phyloP scores from a whole-genome alignment of 1,284 basidiomycete genomes.

The Tausonia pullulans region DNA sequence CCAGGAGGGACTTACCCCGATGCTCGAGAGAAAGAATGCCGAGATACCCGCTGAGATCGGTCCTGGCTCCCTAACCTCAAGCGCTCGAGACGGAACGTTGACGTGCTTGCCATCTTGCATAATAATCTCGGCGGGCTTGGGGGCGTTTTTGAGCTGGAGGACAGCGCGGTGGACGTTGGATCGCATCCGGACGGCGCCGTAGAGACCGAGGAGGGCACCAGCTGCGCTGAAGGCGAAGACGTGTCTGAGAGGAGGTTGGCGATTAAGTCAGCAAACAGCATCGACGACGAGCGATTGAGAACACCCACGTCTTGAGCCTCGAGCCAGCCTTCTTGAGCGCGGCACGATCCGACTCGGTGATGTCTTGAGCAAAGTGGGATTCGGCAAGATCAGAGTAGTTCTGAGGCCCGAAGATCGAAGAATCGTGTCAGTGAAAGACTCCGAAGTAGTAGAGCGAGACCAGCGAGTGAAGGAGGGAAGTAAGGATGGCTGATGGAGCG shows the following conservation, averaged over 20 bases:
- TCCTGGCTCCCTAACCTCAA: constrained; percentile 1
- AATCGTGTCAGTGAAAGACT: no score
- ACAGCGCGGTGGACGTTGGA: background rate
- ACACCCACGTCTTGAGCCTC: background rate
- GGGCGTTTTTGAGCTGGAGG: background rate
- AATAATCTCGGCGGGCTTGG: constrained; percentile 8
- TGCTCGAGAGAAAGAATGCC: background rate
- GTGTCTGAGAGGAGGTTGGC: background rate
- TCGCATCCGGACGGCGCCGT: background rate
- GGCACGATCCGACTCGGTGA: background rate
- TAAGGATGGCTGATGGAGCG: no score
- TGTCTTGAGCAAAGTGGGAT: background rate
- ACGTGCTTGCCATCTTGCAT: constrained; percentile 8
- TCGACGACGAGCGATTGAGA: background rate
- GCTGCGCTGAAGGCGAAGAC: background rate
- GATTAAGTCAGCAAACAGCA: no score
- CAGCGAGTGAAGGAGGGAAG: no score
- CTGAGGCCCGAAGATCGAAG: background rate
- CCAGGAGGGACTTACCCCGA: background rate
- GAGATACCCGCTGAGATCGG: background rate
- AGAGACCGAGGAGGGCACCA: constrained; percentile 1
- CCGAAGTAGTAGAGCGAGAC: no score
- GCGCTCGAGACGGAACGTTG: background rate
- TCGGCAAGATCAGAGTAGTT: background rate
- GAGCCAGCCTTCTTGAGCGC: constrained; percentile 3